Evolutionary conservation across 2,329 filamentous ascomycete genomes (phyloP), one percentile per base, ranked within the genome.

Genomic region (Colletotrichum zoysiae): DNA sequence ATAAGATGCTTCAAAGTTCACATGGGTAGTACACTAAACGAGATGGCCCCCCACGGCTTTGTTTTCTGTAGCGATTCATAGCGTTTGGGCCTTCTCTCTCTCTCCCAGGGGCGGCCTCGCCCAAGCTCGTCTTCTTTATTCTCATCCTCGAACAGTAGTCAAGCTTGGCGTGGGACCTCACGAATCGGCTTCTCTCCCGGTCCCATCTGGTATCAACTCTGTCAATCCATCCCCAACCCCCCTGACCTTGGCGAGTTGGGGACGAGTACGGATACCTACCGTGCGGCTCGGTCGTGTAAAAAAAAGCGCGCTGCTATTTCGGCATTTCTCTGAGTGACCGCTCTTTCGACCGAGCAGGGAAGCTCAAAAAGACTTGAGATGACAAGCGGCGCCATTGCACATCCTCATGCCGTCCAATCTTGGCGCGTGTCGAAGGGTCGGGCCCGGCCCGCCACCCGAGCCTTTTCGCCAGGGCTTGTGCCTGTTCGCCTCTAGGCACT

Each of bases 401-500:
- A 51, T 58, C 42, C 16, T 60, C 51, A 33, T 33, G 30, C 58
- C 65, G 59, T 71, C 69, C 46, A 64, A 71, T 69, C 65, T 71
- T 69, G 69, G 69, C 65, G 69, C 55, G 65, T 65, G 59, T 64
- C 59, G 65, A 59, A 71, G 51, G 50, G 18, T 62, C 59, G 59
- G 65, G 69, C 46, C 65, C 65, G 69, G 65, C 44, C 65, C 65
- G 59, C 46, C 48, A 46, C 40, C 66, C 55, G 59, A 60, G 59
- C 48, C 38, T 35, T 44, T 20, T 33, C 20, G 16, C 51, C 30
- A 2, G 16, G 16, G 14, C 51, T 6, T 35, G 18, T 55, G 33
- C 51, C 51, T 35, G 33, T 57, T 23, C 55, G 55, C 33, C 55
- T 48, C n/a, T 30, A 30, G 30, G 30, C 38, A 1, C n/a, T 40